Evolutionary conservation across 805 yeast species (phyloP).

Genomic region (Myxozyma mucilagina): DNA sequence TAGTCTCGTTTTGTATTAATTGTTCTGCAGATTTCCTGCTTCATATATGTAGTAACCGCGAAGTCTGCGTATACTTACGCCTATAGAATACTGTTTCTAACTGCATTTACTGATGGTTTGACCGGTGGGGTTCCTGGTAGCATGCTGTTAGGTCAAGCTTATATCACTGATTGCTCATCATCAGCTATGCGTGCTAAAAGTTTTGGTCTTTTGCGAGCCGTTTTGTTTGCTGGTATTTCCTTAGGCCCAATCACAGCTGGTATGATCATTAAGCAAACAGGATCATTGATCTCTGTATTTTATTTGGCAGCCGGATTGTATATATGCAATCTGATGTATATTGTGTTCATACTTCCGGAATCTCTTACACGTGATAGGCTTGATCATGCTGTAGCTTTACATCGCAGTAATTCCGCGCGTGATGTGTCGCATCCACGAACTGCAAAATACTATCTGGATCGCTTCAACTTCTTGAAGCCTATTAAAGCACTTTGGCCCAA

Average conservation of each 20-base stretch:
- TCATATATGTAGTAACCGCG: neutral
- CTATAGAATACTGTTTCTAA: constrained; percentile 44
- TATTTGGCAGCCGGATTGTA: constrained; percentile 7
- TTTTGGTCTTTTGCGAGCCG: constrained; percentile 37
- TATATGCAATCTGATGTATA: neutral
- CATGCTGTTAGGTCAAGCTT: constrained; percentile 62
- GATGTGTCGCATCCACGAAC: neutral
- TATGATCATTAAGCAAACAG: constrained; percentile 22
- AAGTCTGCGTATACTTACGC: constrained; percentile 10
- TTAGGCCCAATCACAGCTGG: constrained; percentile 36
- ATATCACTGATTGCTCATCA: constrained; percentile 70
- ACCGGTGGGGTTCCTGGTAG: constrained; percentile 64
- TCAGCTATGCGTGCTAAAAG: constrained; percentile 50
- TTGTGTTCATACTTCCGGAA: constrained; percentile 23
- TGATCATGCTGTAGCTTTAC: constrained; percentile 8
- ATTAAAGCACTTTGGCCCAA: constrained; percentile 30
- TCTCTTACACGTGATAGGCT: constrained; percentile 15
- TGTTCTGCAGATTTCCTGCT: neutral
- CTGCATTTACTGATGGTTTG: constrained; percentile 49
- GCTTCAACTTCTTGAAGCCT: constrained; percentile 35
- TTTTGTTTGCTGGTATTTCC: constrained; percentile 36
- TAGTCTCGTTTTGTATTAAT: neutral
- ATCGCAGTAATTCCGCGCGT: neutral
- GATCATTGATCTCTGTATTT: constrained; percentile 9
- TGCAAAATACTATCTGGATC: constrained; percentile 1